Base-by-base conservation (phyloP, 148 eudicot species). In the Amaranthus hypochondriacus region DNA sequence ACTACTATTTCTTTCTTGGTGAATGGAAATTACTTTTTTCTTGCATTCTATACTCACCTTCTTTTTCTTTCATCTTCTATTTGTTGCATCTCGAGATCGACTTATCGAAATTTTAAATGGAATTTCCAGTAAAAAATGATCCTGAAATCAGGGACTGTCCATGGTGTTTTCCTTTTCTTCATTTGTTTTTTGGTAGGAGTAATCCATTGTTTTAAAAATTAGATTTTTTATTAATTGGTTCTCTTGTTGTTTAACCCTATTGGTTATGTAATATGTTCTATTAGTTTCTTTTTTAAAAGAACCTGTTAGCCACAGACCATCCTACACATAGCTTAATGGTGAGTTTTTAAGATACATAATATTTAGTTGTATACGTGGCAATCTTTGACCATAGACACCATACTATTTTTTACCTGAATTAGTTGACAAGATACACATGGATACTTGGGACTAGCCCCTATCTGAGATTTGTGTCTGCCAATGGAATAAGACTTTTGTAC, bases 81-180 rank as follows among this genome's bases (percentile, higher is more conserved):
- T 72, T 83, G 83, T 61, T 83, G 86, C 86, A 83, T 80, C 86
- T 83, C 86, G 86, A 83, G 76, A 69, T 76, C 12, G 9, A 77
- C 44, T 69, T 61, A 18, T 77, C 42, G 64, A 72, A 63, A 62
- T 53, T 76, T 77, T 63, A 44, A 56, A 77, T 48, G 76, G 80
- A 76, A 73, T 67, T 62, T 64, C 74, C 73, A 56, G 77, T 67
- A 55, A 55, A 73, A 73, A 48, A 72, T 55, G 71, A 66, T 54
- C 56, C 42, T 59, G 62, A 62, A 50, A 72, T 48, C 53, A 18
- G 62, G 66, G 67, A 56, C 14, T 56, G 70, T 43, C 69, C 60
- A 57, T 74, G 66, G 54, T 69, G 48, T 55, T 71, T 55, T 28
- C 39, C 39, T 28, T 28, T 28, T 28, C 39, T 28, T 2, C 39